Evolutionary conservation across 345 rosid genomes (phyloP).

Genomic region (Eutrema japonicum): DNA sequence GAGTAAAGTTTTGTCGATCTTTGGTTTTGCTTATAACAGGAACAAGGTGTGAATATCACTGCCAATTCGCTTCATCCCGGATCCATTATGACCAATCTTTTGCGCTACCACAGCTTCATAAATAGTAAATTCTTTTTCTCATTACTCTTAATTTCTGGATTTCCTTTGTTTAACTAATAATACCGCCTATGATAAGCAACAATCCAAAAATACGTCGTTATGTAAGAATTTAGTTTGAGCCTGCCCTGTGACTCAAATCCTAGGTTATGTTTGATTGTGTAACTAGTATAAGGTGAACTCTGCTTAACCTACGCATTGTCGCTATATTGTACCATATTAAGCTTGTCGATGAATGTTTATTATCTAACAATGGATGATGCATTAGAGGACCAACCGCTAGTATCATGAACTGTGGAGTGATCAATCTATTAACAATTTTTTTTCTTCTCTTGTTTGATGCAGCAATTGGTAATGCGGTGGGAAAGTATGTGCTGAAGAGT

Average conservation of each 20-base stretch:
- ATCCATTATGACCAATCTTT: conserved; percentile 62
- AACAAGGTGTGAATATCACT: conserved; percentile 61
- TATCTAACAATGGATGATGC: conserved; percentile 6
- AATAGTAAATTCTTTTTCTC: conserved; percentile 44
- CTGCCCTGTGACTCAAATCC: conserved; percentile 7
- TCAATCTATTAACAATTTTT: neutral
- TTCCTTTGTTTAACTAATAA: neutral
- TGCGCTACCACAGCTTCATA: conserved; percentile 53
- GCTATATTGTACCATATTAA: neutral
- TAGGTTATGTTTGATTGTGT: conserved; percentile 3
- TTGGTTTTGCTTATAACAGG: conserved; percentile 51
- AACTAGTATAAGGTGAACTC: neutral
- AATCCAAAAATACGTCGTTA: neutral
- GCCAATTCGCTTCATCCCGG: conserved; percentile 87
- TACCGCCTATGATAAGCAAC: neutral
- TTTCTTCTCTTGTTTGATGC: conserved; percentile 32
- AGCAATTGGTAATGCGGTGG: conserved; percentile 52
- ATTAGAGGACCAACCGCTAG: conserved; percentile 4
- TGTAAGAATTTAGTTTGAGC: conserved; percentile 10
- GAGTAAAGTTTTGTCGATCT: conserved; percentile 4
- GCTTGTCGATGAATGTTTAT: conserved; percentile 9
- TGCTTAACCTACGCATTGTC: neutral
- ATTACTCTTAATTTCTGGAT: neutral
- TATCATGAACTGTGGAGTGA: neutral
- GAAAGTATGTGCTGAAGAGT: conserved; percentile 57